These are phyloP conservation scores for Hyaloperonospora arabidopsidis DNA, from an alignment of 352 stramenopile species.

Conservation along the genomic window DNA sequence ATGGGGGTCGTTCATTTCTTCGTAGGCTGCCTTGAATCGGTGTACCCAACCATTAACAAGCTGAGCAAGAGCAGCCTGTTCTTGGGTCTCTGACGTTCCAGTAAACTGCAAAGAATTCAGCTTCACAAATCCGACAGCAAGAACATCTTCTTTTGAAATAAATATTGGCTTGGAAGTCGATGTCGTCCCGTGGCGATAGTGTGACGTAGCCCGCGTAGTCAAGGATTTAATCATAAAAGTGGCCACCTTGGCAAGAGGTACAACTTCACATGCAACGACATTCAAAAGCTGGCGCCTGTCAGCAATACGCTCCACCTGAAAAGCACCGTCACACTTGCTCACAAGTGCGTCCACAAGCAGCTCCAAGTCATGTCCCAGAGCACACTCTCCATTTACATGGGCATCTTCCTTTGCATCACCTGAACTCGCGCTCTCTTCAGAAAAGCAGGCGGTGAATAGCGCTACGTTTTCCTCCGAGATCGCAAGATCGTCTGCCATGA, in stretches of 20 bases:
- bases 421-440: conserved; percentile 11
- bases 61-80: conserved; percentile 21
- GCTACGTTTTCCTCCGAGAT: conserved; percentile 46
- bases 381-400: conserved; percentile 17
- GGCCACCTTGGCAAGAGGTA: conserved; percentile 60
- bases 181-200: conserved; percentile 9
- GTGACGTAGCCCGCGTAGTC: conserved; percentile 7
- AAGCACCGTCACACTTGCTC: conserved; percentile 25
- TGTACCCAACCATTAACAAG: conserved; percentile 52
- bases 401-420: conserved; percentile 2
- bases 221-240: conserved; percentile 57
- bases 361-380: conserved; percentile 25
- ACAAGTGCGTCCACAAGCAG: conserved; percentile 24
- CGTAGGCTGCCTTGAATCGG: conserved; percentile 63
- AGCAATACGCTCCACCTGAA: conserved; percentile 23
- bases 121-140: conserved; percentile 44
- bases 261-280: conserved; percentile 64
- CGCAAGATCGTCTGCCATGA: conserved; percentile 50
- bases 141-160: conserved; percentile 42
- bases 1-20: conserved; percentile 71
- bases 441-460: conserved; percentile 49
- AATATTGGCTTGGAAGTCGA: conserved; percentile 48
- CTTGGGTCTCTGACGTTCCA: conserved; percentile 7
- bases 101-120: conserved; percentile 16
- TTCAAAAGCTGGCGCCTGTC: conserved; percentile 55